A percentile compares a stretch with the other conserved stretches of the same genome.
Evolutionary conservation across 306 rosid genomes (phyloP).

Genomic region (Quillaja saponaria): DNA sequence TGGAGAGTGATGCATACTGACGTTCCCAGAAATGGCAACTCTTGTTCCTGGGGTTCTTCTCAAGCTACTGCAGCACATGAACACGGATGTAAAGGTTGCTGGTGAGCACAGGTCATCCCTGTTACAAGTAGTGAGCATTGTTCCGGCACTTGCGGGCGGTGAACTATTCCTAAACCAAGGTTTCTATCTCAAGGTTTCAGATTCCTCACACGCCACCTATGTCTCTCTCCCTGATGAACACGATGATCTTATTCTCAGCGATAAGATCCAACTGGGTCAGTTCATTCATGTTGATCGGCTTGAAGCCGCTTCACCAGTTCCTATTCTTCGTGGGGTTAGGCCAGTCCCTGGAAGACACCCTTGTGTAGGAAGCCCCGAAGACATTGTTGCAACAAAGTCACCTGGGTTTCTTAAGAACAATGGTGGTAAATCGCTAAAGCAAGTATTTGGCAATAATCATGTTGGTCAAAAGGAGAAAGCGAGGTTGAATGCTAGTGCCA

Average conservation of each 20-base stretch:
- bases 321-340: conserved; percentile 86
- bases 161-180: conserved; percentile 89
- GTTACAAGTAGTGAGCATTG: conserved; percentile 91
- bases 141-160: conserved; percentile 90
- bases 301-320: conserved; percentile 87
- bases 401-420: conserved; percentile 62
- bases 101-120: conserved; percentile 95
- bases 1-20: conserved; percentile 60
- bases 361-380: conserved; percentile 91
- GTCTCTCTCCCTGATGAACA: conserved; percentile 92
- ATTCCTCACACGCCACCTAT: conserved; percentile 93
- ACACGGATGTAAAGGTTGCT: conserved; percentile 80
- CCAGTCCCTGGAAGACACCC: conserved; percentile 93
- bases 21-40: conserved; percentile 76
- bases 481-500: conserved; percentile 45
- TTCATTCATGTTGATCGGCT: conserved; percentile 85
- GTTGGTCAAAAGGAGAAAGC: conserved; percentile 48
- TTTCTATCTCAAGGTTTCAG: conserved; percentile 93
- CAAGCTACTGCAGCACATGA: conserved; percentile 93
- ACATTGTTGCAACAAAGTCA: conserved; percentile 82
- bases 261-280: conserved; percentile 96
- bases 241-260: conserved; percentile 94
- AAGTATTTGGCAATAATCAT: conserved; percentile 35
- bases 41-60: conserved; percentile 98
- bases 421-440: conserved; percentile 40